Evolutionary conservation across 768 basidiomycete species (phyloP).

Genomic region (Pulveroboletus sp.): DNA sequence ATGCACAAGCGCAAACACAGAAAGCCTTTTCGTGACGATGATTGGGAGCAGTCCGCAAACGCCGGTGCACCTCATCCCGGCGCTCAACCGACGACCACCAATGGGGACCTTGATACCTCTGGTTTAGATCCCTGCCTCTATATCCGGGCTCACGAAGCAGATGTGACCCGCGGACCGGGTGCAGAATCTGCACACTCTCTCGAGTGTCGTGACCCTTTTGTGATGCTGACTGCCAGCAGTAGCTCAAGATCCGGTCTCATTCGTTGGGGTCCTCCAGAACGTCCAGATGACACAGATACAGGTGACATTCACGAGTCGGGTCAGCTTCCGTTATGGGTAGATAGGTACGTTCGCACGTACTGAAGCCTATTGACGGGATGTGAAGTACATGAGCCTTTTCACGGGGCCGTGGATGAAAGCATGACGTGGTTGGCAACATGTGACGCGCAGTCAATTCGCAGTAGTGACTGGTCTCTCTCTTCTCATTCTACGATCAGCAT

Average conservation of each 20-base stretch:
- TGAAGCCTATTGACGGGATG: slow-evolving; percentile 6
- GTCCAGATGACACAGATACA: slow-evolving; percentile 4
- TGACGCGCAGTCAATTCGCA: slow-evolving; percentile 1
- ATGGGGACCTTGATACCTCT: not conserved
- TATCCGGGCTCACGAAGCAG: slow-evolving; percentile 75
- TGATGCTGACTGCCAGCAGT: slow-evolving; percentile 3
- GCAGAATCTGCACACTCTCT: slow-evolving; percentile 36
- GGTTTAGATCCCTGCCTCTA: slow-evolving; percentile 35
- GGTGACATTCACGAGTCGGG: not conserved
- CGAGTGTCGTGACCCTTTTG: slow-evolving; percentile 23
- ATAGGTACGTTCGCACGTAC: slow-evolving; percentile 63
- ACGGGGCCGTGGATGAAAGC: slow-evolving; percentile 8
- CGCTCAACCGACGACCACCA: not conserved
- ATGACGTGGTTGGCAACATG: slow-evolving; percentile 4
- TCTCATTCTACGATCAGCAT: slow-evolving; percentile 8
- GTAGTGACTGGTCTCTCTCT: slow-evolving; percentile 17
- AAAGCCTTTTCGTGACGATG: slow-evolving; percentile 8
- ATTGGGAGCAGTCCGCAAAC: slow-evolving; percentile 6
- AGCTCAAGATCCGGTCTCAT: slow-evolving; percentile 34
- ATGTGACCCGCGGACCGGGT: slow-evolving; percentile 53
- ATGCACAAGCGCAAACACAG: slow-evolving; percentile 30
- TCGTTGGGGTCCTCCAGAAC: slow-evolving; percentile 25
- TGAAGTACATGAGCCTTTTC: slow-evolving; percentile 5
- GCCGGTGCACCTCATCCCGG: not conserved
- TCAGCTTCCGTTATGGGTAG: slow-evolving; percentile 55